Base-by-base conservation (phyloP, 2,329 filamentous ascomycete species). In the Fusarium sp. region DNA sequence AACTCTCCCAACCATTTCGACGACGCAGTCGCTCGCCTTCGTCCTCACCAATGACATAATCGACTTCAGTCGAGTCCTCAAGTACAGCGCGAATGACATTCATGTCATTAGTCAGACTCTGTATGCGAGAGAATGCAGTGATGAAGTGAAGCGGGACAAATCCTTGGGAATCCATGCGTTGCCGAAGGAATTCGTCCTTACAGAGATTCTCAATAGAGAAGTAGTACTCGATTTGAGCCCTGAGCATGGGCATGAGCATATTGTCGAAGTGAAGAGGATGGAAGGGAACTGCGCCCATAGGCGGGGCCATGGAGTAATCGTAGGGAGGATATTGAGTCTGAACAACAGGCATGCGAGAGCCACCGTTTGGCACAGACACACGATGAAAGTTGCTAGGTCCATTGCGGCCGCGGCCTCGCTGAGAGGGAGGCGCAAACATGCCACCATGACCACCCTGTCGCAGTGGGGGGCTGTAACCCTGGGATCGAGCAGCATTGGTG, bases 151-250 rank as follows among this genome's bases (percentile, higher is more conserved):
- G 81, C 49, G 88, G 89, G 15, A 97, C 94, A 75, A 94, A 98
- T 18, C 96, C 96, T 77, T 98, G 92, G 2, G 91, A 92, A 76
- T 99, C 95, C 96, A 99, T 98, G 72, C 94, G 90, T 74, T 88
- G 90, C 58, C 96, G 90, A 60, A 99, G 84, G 79, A 89, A 98
- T 74, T 92, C 85, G 75, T 99, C 96, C 80, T 97, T 97, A 85
- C 93, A 92, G 48, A 98, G 85, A 76, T 99, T 99, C 75, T 97
- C 92, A 27, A 97, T 87, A 1, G 95, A 98, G 80, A 99, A 97
- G 80, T 99, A 99, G 82, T 97, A 99, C 74, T 97, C 93, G 36
- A 94, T 86, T 75, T 86, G 82, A 67, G 76, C 77, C 54, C 80
- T 83, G 47, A 88, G 76, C 45, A 83, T 76, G 5, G 78, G 71